Evolutionary conservation across 2,329 filamentous ascomycete genomes (phyloP).

Genomic region (Hypoxylon sp.): DNA sequence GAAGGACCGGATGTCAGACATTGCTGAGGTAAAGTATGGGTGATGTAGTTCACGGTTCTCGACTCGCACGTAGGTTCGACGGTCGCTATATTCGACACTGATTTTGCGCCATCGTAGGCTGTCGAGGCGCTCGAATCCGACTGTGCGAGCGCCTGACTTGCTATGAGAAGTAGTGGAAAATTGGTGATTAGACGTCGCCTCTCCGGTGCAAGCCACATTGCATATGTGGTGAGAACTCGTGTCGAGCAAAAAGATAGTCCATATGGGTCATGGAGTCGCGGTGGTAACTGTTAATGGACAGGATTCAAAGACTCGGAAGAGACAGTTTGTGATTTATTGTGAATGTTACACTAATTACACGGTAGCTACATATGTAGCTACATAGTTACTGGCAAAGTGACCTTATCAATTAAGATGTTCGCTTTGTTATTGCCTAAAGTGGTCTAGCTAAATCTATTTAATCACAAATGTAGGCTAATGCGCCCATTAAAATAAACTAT

Average conservation of each 20-base stretch:
- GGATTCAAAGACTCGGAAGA: background rate
- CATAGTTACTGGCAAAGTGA: background rate
- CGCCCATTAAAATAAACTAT: background rate
- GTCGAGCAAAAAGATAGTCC: constrained; percentile 44
- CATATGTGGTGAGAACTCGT: constrained; percentile 38
- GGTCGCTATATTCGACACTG: constrained; percentile 31
- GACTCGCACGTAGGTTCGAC: constrained; percentile 65
- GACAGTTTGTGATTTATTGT: background rate
- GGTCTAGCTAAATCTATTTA: constrained; percentile 6
- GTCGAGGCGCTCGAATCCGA: constrained; percentile 40
- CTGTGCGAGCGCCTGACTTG: constrained; percentile 37
- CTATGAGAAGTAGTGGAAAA: constrained; percentile 37
- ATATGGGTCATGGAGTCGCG: constrained; percentile 35
- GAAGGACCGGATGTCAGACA: constrained; percentile 77
- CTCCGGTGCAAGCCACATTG: constrained; percentile 48
- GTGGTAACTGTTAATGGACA: background rate
- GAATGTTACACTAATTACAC: background rate
- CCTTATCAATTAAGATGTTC: background rate
- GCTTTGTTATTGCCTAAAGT: constrained; percentile 17
- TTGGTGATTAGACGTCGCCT: constrained; percentile 42
- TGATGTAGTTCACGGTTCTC: constrained; percentile 85
- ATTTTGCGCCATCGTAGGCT: constrained; percentile 42
- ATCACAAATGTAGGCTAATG: background rate
- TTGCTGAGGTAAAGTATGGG: constrained; percentile 81
- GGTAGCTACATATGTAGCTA: background rate